phyloP scores from a whole-genome alignment of 2,329 filamentous ascomycete genomes.

The Akanthomyces dipterigenus region DNA sequence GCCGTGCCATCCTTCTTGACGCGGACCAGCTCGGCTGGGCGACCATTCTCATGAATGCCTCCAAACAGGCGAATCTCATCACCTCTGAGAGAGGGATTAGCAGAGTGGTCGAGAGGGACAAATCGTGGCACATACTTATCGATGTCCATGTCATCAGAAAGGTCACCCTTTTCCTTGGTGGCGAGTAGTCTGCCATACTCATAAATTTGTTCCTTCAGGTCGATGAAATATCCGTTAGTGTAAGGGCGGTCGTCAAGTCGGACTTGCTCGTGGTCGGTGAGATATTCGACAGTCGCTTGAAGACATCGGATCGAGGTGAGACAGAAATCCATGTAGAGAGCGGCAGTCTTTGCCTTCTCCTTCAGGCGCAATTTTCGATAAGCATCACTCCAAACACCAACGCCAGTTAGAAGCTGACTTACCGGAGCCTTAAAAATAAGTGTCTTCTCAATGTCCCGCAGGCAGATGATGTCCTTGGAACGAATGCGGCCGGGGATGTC shows the following conservation, averaged over 20 bases:
- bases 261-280: constrained; percentile 80
- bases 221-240: constrained; percentile 93
- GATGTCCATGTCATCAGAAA: constrained; percentile 51
- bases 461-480: constrained; percentile 78
- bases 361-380: constrained; percentile 64
- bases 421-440: constrained; percentile 87
- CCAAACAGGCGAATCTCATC: constrained; percentile 77
- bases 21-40: constrained; percentile 76
- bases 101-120: constrained; percentile 21
- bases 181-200: constrained; percentile 82
- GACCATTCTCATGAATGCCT: constrained; percentile 74
- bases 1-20: constrained; percentile 73
- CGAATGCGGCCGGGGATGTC: constrained; percentile 74
- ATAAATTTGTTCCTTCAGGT: constrained; percentile 88
- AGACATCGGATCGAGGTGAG: constrained; percentile 85
- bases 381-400: constrained; percentile 55
- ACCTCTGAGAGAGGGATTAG: constrained; percentile 27
- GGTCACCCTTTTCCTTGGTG: constrained; percentile 59
- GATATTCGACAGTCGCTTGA: constrained; percentile 78
- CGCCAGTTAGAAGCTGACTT: constrained; percentile 60
- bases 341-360: constrained; percentile 69
- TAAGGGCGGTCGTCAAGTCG: constrained; percentile 82
- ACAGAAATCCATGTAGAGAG: constrained; percentile 78
- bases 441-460: constrained; percentile 91
- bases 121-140: constrained; percentile 44